These are phyloP conservation scores for Suhomyces sp. DNA, from an alignment of 805 yeast species.

Conservation along the genomic window DNA sequence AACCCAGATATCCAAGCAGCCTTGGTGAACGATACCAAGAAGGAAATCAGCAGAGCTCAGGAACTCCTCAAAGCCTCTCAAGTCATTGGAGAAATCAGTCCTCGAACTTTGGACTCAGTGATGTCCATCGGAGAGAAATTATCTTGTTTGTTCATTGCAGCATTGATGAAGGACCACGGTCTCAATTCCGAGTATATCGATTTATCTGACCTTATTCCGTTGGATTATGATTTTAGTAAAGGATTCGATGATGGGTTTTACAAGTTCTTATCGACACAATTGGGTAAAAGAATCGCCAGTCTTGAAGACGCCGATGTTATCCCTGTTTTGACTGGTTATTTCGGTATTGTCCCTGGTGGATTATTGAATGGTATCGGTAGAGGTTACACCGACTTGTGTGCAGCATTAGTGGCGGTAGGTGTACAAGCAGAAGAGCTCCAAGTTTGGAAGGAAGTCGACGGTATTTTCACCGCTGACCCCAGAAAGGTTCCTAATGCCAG, in stretches of 20 bases:
- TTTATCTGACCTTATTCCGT: conserved; percentile 68
- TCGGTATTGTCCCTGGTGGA: conserved; percentile 96
- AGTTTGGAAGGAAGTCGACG: conserved; percentile 99
- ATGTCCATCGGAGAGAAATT: conserved; percentile 94
- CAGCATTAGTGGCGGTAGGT: conserved; percentile 95
- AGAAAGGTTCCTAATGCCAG: conserved; percentile 91
- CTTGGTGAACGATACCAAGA: conserved; percentile 57
- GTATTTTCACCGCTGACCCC: conserved; percentile 98
- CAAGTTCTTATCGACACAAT: conserved; percentile 49
- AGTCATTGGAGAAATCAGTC: conserved; percentile 86
- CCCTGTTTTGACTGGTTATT: conserved; percentile 95
- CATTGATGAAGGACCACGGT: conserved; percentile 81
- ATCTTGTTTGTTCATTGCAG: conserved; percentile 85
- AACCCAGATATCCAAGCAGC: conserved; percentile 45
- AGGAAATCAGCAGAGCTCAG: conserved; percentile 66
- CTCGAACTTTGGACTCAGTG: conserved; percentile 83
- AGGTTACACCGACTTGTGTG: conserved; percentile 97
- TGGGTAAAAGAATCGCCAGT: conserved; percentile 50
- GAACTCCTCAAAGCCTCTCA: conserved; percentile 82
- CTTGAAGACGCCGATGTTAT: conserved; percentile 47
- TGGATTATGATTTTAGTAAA: conserved; percentile 51
- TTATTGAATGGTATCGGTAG: conserved; percentile 90
- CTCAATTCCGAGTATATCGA: conserved; percentile 76
- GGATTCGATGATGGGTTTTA: conserved; percentile 72
- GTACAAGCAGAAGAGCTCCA: conserved; percentile 89